Percentiles rank a stretch among this genome's conserved stretches.
phyloP scores from a whole-genome alignment of 179 eudicot genomes.

The Carnegiea gigantea region DNA sequence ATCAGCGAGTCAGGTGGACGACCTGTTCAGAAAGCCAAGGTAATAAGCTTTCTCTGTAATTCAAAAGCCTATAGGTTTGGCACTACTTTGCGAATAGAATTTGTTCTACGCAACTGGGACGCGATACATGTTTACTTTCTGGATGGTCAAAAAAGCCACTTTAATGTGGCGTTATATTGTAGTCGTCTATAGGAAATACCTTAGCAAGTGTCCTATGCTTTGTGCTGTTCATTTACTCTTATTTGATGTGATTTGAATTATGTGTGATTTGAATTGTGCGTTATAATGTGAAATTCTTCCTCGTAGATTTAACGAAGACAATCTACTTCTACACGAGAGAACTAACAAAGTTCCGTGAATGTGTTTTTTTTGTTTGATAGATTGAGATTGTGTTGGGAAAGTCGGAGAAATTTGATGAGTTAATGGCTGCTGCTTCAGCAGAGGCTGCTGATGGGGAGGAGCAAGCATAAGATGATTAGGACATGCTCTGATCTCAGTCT shows the following conservation, averaged over 20 bases:
- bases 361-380: constrained; percentile 29
- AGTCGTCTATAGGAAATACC: too few species aligned
- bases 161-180: too few species aligned
- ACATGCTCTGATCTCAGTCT: not conserved
- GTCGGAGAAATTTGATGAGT: constrained; percentile 82
- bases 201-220: too few species aligned
- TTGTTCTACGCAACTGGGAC: not conserved
- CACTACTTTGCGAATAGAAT: not conserved
- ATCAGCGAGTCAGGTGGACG: constrained; percentile 70
- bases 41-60: constrained; percentile 19
- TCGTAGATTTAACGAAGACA: too few species aligned
- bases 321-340: too few species aligned
- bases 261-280: too few species aligned
- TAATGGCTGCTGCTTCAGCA: constrained; percentile 76
- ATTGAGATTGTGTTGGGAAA: constrained; percentile 78
- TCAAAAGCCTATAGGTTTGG: not conserved
- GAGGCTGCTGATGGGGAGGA: constrained; percentile 40
- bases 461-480: constrained; percentile 18
- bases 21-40: constrained; percentile 80
- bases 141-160: not conserved
- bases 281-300: too few species aligned
- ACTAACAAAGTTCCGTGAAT: not conserved
- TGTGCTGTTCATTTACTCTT: too few species aligned
- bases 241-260: too few species aligned
- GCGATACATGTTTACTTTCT: not conserved